A percentile compares a stretch with the other conserved stretches of the same genome.
These are phyloP conservation scores for Biscogniauxia mediterranea DNA, from an alignment of 2,329 filamentous ascomycete genomes.

Conservation along the genomic window DNA sequence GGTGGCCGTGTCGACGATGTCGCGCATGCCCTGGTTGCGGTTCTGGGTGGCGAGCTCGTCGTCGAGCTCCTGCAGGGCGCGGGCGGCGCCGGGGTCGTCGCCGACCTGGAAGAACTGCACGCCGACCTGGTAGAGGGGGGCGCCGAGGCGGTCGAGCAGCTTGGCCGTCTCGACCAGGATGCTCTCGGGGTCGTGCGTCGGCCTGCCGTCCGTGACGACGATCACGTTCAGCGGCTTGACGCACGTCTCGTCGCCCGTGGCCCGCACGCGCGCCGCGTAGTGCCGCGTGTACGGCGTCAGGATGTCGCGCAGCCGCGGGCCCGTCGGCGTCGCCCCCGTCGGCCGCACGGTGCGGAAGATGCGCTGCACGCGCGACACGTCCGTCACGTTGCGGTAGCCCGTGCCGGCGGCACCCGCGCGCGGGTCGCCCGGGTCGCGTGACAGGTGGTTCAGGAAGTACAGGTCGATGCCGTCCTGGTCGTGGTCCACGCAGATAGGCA, in stretches of 20 bases:
- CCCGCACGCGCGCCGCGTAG: constrained; percentile 42
- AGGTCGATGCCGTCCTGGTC: constrained; percentile 87
- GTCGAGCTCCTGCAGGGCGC: constrained; percentile 70
- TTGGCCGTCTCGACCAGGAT: constrained; percentile 66
- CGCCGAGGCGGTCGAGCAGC: constrained; percentile 67
- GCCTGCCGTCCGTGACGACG: constrained; percentile 84
- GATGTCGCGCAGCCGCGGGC: constrained; percentile 67
- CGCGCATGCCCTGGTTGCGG: constrained; percentile 60
- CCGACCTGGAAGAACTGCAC: constrained; percentile 97
- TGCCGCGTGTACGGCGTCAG: constrained; percentile 67
- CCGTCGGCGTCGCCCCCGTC: constrained; percentile 69
- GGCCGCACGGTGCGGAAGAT: constrained; percentile 73
- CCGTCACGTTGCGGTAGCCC: constrained; percentile 65
- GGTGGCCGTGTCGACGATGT: constrained; percentile 90
- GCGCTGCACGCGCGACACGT: constrained; percentile 54
- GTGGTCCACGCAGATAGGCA: constrained; percentile 76
- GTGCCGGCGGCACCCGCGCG: constrained; percentile 39
- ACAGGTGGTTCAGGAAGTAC: constrained; percentile 78
- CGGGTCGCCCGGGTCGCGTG: constrained; percentile 35
- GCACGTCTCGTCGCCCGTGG: constrained; percentile 36
- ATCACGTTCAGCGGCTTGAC: constrained; percentile 87
- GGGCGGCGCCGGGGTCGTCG: constrained; percentile 61
- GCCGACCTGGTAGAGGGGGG: constrained; percentile 78
- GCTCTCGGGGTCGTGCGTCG: constrained; percentile 74
- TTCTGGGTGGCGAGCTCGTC: constrained; percentile 57